Percentiles rank a stretch among this genome's conserved stretches.
These are phyloP conservation scores for Lolium multiflorum DNA, from an alignment of 176 grass and related monocot species.

Conservation along the genomic window DNA sequence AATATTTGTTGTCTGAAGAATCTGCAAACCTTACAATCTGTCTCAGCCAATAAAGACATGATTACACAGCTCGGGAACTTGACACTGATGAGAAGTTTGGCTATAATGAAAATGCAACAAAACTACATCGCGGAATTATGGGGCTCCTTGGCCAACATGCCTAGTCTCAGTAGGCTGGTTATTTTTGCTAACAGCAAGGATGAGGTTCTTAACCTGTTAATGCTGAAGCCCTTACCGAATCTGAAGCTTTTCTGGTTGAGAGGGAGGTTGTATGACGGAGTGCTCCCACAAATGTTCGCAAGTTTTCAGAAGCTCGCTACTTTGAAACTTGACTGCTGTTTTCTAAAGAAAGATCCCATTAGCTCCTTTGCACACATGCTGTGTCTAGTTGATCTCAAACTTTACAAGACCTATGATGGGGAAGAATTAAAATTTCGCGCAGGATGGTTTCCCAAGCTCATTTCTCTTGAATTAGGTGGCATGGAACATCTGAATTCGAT, in stretches of 20 bases:
- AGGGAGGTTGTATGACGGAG: constrained; percentile 42
- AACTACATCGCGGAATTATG: constrained; percentile 40
- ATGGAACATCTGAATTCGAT: constrained; percentile 34
- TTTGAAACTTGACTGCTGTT: constrained; percentile 44
- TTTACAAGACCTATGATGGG: constrained; percentile 37
- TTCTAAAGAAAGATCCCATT: constrained; percentile 59
- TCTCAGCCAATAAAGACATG: constrained; percentile 47
- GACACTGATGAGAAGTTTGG: constrained; percentile 44
- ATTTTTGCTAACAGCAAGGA: background rate
- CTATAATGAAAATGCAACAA: constrained; percentile 25
- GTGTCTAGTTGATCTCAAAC: constrained; percentile 41
- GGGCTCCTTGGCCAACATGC: constrained; percentile 47
- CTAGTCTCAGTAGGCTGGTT: constrained; percentile 31
- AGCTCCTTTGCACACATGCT: constrained; percentile 43
- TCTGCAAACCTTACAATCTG: constrained; percentile 34
- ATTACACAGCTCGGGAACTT: constrained; percentile 42
- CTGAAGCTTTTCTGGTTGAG: constrained; percentile 18
- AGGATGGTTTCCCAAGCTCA: constrained; percentile 63
- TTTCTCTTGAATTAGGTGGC: constrained; percentile 29
- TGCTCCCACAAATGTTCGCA: constrained; percentile 26
- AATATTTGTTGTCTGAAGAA: constrained; percentile 37
- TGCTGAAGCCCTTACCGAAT: constrained; percentile 28
- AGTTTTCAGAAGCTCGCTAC: constrained; percentile 33
- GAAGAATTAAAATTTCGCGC: constrained; percentile 22
- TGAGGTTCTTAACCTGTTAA: constrained; percentile 44